Evolutionary conservation across 2,329 filamentous ascomycete species (phyloP).

Genomic region (Dendrostoma leiphaemia): DNA sequence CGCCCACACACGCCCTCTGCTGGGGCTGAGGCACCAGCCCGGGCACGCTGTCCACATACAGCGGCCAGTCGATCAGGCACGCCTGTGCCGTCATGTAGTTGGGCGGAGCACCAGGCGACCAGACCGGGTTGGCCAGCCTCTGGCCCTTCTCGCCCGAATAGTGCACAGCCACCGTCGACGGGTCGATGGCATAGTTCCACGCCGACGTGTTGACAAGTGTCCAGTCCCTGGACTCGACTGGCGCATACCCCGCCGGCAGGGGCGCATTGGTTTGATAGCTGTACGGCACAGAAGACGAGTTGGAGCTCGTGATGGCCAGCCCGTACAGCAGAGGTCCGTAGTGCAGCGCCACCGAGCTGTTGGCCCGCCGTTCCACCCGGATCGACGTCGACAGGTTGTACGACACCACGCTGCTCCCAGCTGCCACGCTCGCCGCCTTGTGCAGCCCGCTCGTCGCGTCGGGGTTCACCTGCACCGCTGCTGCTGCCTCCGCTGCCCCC

Average conservation of each 20-base stretch:
- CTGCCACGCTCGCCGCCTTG: constrained; percentile 23
- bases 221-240: constrained; percentile 27
- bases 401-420: constrained; percentile 20
- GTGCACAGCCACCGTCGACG: constrained; percentile 28
- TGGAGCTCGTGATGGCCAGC: constrained; percentile 27
- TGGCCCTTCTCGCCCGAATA: neutral
- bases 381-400: constrained; percentile 26
- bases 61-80: constrained; percentile 30
- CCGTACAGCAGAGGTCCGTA: constrained; percentile 31
- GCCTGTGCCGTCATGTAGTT: constrained; percentile 30
- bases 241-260: constrained; percentile 23
- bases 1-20: constrained; percentile 23
- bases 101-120: constrained; percentile 28
- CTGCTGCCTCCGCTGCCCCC: neutral
- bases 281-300: constrained; percentile 22
- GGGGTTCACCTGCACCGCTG: neutral
- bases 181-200: constrained; percentile 33
- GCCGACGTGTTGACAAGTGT: constrained; percentile 24
- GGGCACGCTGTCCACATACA: constrained; percentile 26
- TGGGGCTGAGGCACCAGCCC: constrained; percentile 22
- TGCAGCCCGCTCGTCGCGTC: constrained; percentile 24
- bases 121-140: constrained; percentile 26
- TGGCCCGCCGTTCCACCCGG: constrained; percentile 27
- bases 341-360: constrained; percentile 30
- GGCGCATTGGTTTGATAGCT: constrained; percentile 18